Evolutionary conservation across 495 filamentous ascomycete genomes (phyloP).

Genomic region (Aspergillus saccharolyticus): DNA sequence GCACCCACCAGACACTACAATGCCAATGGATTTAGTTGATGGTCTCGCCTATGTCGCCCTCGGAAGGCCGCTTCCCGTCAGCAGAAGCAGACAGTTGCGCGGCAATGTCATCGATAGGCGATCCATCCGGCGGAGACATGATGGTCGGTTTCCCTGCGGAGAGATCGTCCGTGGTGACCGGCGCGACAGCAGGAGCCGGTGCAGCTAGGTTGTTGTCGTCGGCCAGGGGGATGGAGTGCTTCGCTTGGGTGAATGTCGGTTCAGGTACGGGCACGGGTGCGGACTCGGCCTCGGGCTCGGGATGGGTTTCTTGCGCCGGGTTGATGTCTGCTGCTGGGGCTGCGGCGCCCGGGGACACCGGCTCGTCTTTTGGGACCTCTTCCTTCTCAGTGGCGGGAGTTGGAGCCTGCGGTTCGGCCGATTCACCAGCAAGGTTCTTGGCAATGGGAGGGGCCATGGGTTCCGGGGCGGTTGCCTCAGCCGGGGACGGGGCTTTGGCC

Average conservation of each 20-base stretch:
- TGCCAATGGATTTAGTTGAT: background rate
- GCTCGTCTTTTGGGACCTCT: background rate
- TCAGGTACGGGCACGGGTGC: background rate
- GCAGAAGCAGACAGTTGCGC: background rate
- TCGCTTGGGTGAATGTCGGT: background rate
- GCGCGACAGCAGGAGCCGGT: background rate
- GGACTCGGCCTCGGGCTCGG: too few relatives aligned
- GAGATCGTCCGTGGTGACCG: background rate
- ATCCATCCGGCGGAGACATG: background rate
- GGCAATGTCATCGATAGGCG: background rate
- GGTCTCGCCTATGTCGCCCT: background rate
- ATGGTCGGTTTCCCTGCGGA: background rate
- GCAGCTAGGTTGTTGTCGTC: background rate
- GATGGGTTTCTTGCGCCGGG: background rate
- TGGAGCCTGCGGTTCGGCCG: background rate
- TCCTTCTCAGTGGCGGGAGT: background rate
- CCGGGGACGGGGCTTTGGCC: conserved; percentile 5
- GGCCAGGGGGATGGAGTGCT: background rate
- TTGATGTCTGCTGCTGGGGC: background rate
- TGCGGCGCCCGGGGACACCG: background rate
- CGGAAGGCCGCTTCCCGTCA: background rate
- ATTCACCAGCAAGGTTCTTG: background rate
- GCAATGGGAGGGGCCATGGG: background rate
- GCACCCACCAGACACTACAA: too few relatives aligned
- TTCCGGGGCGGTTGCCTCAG: background rate